Evolutionary conservation across 306 rosid genomes (phyloP), one percentile per base, ranked within the genome.

Genomic region (Albizia julibrissin): DNA sequence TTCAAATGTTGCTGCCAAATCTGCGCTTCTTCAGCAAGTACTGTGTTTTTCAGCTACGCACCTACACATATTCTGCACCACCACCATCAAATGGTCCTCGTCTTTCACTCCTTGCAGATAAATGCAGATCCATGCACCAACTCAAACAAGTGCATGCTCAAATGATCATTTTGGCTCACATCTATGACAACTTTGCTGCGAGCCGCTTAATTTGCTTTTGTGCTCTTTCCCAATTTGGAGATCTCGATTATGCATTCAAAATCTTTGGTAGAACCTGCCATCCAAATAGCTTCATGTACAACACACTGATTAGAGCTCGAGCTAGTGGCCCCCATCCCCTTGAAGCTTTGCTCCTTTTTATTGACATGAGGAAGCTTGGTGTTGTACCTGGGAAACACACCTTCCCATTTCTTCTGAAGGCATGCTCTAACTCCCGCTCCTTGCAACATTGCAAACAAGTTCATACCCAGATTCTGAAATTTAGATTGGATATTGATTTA

Each of bases 271-370:
- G 59, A 43, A 61, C 54, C 8, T 79, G 64, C 24, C 65, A 14
- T 29, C 88, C 89, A 56, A 88, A 88, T 65, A 52, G 85, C 24
- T 88, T 88, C 81, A 88, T 88, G 89, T 86, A 87, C 86, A 88
- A 88, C 80, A 86, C 87, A 16, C 81, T 88, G 33, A 84, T 88
- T 19, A 81, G 87, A 43, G 91, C 87, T 74, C 84, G 83, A 24
- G 73, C 86, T 40, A 13, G 59, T 21, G 59, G 75, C 21, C 49
- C 74, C 42, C 13, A 79, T 11, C 85, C 90, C 21, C 22, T 14
- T 58, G 56, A 49, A 33, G 80, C 87, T 64, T 64, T 86, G 69
- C 22, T 71, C 27, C 77, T 88, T 76, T 86, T 81, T 66, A 2
- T 67, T 0, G 10, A 65, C 72, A 88, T 88, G 91, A 85, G 91